Conservation (phyloP, 352 stramenopile genomes). For the Halophytophthora polymorphica region DNA sequence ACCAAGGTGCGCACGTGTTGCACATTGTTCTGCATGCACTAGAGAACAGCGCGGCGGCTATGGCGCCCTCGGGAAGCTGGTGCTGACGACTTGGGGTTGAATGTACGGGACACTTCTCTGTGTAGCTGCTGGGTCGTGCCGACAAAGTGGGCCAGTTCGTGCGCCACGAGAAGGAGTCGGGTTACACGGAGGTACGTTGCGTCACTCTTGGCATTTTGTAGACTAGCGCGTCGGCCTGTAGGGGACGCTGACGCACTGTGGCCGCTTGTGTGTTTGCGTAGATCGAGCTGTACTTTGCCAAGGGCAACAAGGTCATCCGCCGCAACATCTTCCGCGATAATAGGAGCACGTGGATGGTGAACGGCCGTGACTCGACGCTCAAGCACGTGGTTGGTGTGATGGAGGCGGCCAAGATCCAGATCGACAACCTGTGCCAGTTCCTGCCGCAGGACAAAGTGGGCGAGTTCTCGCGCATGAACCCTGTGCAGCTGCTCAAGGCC, state of each 20-base stretch:
- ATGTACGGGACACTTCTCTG: not conserved
- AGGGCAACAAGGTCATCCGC: slow-evolving; percentile 80
- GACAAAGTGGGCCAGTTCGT: slow-evolving; percentile 93
- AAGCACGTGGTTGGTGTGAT: slow-evolving; percentile 81
- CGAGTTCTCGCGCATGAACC: slow-evolving; percentile 88
- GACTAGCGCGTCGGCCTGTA: not conserved
- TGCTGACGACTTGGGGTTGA: not conserved
- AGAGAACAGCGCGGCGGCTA: not conserved
- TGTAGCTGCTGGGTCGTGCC: slow-evolving; percentile 90
- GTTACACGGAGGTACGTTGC: slow-evolving; percentile 65
- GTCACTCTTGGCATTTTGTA: not conserved
- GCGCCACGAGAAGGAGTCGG: slow-evolving; percentile 79
- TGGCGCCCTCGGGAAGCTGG: not conserved
- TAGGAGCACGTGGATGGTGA: slow-evolving; percentile 78
- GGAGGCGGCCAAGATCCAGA: slow-evolving; percentile 89
- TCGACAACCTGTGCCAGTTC: slow-evolving; percentile 99
- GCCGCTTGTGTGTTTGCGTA: slow-evolving; percentile 35
- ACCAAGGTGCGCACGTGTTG: slow-evolving; percentile 63
- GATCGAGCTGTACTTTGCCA: slow-evolving; percentile 92
- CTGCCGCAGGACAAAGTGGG: slow-evolving; percentile 96
- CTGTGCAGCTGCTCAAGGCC: slow-evolving; percentile 68
- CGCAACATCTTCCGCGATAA: slow-evolving; percentile 92
- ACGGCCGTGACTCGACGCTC: slow-evolving; percentile 64
- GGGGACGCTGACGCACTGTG: not conserved
- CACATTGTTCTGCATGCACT: not conserved